Evolutionary conservation across 345 rosid species (phyloP).

Genomic region (Draba incana): DNA sequence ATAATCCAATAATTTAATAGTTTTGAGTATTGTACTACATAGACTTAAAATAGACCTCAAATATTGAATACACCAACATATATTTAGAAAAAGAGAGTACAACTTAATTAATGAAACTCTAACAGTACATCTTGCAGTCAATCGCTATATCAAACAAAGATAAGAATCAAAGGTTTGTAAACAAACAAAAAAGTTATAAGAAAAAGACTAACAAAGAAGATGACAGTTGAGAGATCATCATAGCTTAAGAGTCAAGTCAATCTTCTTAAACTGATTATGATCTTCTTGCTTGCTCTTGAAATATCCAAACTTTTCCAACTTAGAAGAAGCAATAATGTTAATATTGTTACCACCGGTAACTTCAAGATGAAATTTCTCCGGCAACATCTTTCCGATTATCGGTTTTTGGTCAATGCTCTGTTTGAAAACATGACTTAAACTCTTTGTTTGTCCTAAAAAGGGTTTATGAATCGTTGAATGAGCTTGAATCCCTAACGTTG

Average conservation of each 20-base stretch:
- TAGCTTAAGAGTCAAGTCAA: conserved; percentile 95
- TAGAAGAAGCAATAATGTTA: conserved; percentile 42
- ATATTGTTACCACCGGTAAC: conserved; percentile 37
- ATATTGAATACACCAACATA: conserved; percentile 18
- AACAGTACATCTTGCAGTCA: conserved; percentile 18
- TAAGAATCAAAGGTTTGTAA: conserved; percentile 15
- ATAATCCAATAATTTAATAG: neutral
- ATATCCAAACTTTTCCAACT: conserved; percentile 50
- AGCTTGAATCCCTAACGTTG: conserved; percentile 68
- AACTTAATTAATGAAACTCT: conserved; percentile 32
- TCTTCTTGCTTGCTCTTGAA: conserved; percentile 55
- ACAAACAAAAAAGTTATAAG: conserved; percentile 4
- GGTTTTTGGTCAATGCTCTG: conserved; percentile 52
- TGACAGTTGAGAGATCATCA: conserved; percentile 40
- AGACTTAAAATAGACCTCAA: conserved; percentile 23
- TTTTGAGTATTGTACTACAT: conserved; percentile 15
- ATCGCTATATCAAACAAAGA: conserved; percentile 28
- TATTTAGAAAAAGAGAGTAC: neutral
- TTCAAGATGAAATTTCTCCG: conserved; percentile 43
- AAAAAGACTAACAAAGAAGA: conserved; percentile 3
- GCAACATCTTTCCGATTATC: conserved; percentile 45
- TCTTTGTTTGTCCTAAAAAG: conserved; percentile 40
- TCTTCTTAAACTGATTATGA: conserved; percentile 62
- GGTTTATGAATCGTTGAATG: conserved; percentile 77
- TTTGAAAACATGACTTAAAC: conserved; percentile 50